A percentile compares a stretch with the other conserved stretches of the same genome.
phyloP scores from a whole-genome alignment of 352 stramenopile genomes.

The Pythium aristosporum region DNA sequence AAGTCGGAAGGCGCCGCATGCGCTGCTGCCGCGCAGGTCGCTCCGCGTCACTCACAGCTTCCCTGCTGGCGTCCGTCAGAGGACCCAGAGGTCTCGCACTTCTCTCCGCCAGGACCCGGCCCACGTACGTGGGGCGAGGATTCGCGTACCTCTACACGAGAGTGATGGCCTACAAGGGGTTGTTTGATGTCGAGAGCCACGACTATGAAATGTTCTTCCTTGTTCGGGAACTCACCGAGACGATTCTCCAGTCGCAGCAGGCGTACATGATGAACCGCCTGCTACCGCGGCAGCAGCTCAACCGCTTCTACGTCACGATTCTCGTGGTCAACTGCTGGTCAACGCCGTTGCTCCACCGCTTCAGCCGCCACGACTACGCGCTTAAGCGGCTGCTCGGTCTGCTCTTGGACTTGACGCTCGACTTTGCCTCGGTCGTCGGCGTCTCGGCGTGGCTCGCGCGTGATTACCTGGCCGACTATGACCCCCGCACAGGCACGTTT shows the following conservation, averaged over 20 bases:
- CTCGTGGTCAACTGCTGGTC: slow-evolving; percentile 28
- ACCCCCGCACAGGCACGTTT: slow-evolving; percentile 1
- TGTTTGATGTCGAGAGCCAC: slow-evolving; percentile 2
- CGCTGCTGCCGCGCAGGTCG: neutral
- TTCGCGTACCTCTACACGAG: neutral
- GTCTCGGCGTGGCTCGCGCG: slow-evolving; percentile 17
- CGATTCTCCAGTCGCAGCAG: slow-evolving; percentile 14
- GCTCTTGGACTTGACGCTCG: slow-evolving; percentile 17
- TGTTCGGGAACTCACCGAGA: slow-evolving; percentile 9
- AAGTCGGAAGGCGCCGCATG: neutral
- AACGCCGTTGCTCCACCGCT: slow-evolving; percentile 3
- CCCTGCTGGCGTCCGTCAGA: neutral
- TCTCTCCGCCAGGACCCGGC: neutral
- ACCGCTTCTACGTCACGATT: slow-evolving; percentile 19
- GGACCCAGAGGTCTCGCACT: too few species aligned
- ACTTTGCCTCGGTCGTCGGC: slow-evolving; percentile 20
- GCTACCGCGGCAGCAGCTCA: slow-evolving; percentile 17
- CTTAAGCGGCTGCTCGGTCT: slow-evolving; percentile 15
- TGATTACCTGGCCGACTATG: slow-evolving; percentile 2
- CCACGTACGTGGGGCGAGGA: neutral
- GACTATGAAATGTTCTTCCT: slow-evolving; percentile 22
- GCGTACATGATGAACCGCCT: slow-evolving; percentile 22
- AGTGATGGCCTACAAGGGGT: neutral
- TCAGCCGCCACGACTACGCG: neutral
- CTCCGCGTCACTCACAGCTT: neutral